phyloP scores from a whole-genome alignment of 2,329 filamentous ascomycete species.

The Aspergillus japonicus region DNA sequence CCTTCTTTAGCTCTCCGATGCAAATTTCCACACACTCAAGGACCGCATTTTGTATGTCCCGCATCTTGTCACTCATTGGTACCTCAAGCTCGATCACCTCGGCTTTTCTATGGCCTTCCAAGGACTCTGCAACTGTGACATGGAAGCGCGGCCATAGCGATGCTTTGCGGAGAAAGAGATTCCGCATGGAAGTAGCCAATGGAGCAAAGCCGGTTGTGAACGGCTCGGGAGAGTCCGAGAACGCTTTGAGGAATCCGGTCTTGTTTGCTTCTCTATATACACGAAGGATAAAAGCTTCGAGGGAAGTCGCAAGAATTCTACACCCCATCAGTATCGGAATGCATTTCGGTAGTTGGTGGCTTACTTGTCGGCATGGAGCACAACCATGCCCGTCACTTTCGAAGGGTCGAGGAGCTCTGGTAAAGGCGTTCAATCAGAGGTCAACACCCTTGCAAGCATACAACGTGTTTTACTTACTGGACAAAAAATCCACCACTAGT shows the following conservation, averaged over 20 bases:
- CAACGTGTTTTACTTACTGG: constrained; percentile 44
- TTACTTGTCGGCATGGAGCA: constrained; percentile 78
- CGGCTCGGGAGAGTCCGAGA: constrained; percentile 89
- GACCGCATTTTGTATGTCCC: constrained; percentile 87
- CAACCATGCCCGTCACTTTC: constrained; percentile 80
- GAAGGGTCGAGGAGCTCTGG: constrained; percentile 69
- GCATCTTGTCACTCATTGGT: constrained; percentile 92
- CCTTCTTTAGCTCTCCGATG: constrained; percentile 89
- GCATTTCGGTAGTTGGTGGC: constrained; percentile 1
- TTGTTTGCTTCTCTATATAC: constrained; percentile 96
- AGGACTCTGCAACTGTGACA: constrained; percentile 78
- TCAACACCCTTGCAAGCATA: not conserved
- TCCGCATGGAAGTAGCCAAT: constrained; percentile 85
- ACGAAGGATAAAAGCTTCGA: constrained; percentile 91
- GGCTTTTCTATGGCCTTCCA: constrained; percentile 88
- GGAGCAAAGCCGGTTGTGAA: constrained; percentile 87
- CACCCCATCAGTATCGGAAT: constrained; percentile 11
- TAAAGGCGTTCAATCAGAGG: constrained; percentile 14
- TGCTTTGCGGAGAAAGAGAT: constrained; percentile 82
- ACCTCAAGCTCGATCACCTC: constrained; percentile 97
- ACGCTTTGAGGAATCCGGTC: constrained; percentile 88
- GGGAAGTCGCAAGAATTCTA: constrained; percentile 76
- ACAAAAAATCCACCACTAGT: constrained; percentile 87
- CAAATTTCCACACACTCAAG: constrained; percentile 95
- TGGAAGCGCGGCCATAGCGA: constrained; percentile 94